Conservation (phyloP, 2,329 filamentous ascomycete species). For the Ilyonectria robusta region DNA sequence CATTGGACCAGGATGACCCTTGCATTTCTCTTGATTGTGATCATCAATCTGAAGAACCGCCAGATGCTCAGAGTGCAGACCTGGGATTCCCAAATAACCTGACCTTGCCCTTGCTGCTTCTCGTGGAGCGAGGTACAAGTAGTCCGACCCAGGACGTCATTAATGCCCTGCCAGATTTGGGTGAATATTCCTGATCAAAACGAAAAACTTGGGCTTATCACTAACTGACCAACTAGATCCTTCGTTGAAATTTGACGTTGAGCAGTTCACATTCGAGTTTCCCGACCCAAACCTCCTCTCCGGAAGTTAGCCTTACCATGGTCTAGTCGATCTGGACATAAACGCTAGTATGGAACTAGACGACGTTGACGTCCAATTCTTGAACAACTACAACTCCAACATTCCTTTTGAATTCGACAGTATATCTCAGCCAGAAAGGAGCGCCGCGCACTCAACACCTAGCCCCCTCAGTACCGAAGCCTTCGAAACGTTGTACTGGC, state of each 20-base stretch:
- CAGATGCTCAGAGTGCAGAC: slow-evolving; percentile 4
- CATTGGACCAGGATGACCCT: slow-evolving; percentile 24
- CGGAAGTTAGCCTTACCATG: slow-evolving; percentile 27
- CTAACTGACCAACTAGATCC: slow-evolving; percentile 25
- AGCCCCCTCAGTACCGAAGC: slow-evolving; percentile 37
- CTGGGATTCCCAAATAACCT: neutral
- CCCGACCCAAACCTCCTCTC: slow-evolving; percentile 42
- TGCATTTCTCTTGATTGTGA: slow-evolving; percentile 22
- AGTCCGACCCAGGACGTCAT: neutral
- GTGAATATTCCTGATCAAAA: neutral
- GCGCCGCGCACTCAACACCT: slow-evolving; percentile 31
- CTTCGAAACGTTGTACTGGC: slow-evolving; percentile 48
- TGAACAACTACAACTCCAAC: slow-evolving; percentile 50
- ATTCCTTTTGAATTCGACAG: slow-evolving; percentile 48
- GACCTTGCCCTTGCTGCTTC: neutral
- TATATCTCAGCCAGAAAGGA: slow-evolving; percentile 23
- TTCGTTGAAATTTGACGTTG: slow-evolving; percentile 15
- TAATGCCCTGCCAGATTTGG: neutral
- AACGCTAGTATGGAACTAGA: slow-evolving; percentile 46
- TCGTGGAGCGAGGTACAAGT: neutral
- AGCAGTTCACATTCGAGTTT: slow-evolving; percentile 32
- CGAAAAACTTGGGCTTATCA: neutral
- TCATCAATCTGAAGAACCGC: slow-evolving; percentile 17
- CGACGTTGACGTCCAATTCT: slow-evolving; percentile 50
- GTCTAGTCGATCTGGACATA: slow-evolving; percentile 18